Evolutionary conservation across 108 stramenopile species (phyloP), one percentile per base, ranked within the genome.

Genomic region (Stephanodiscus triporus): DNA sequence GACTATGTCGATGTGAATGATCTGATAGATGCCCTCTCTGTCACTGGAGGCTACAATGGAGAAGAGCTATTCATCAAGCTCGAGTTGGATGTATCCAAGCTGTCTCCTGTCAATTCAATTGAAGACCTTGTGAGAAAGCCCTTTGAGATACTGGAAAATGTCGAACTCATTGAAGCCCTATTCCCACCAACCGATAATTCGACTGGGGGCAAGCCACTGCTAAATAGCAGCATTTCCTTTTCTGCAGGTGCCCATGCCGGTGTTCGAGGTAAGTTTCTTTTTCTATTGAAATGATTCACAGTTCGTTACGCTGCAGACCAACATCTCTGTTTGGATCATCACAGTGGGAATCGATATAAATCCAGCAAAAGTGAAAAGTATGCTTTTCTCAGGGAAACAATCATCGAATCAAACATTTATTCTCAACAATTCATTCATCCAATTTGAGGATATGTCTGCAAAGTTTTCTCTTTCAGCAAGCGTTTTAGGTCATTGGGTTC

Each of bases 401-500:
- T 42, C 40, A 42, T 14, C 29, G 55, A 56, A 9, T 1, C 29
- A 26, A 10, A 29, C 55, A 56, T 56, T 56, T n/a, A 56, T 56
- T 56, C 55, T 56, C 55, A 26, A 56, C 55, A 56, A 56, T 29
- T 24, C 55, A 56, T 73, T 65, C 24, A 63, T 75, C 17, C 54
- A 75, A 37, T 75, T 75, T 42, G 43, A 75, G 19, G 74, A 75
- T 54, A 57, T 75, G 16, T 65, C 63, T 36, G 74, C 51, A 9
- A 75, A 75, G 48, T 67, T 75, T 20, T 11, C 66, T 24, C 37
- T 65, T 19, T 58, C 66, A 23, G 74, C 54, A 23, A 22, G 67
- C 11, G 58, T 50, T 10, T 68, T 40, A 14, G 59, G 10, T 51
- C 20, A 14, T 48, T 75, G 42, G 42, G 57, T n/a, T 45, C 23